Base-by-base conservation (phyloP, 2,329 filamentous ascomycete species). In the Sclerotinia borealis region DNA sequence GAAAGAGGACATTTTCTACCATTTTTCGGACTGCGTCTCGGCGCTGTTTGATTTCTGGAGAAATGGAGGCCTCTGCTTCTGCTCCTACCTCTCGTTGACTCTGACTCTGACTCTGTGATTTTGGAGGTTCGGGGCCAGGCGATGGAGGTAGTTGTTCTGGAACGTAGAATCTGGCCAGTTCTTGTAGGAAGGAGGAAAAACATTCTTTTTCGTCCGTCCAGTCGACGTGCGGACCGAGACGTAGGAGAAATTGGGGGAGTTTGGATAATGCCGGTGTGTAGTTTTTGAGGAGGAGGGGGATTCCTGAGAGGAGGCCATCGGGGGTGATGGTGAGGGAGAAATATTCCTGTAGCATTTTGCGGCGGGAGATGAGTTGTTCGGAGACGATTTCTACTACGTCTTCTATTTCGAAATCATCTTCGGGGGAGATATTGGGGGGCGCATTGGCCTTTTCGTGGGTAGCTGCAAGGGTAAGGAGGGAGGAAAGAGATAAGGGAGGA, bases 331-430 rank as follows among this genome's bases (percentile, higher is more conserved):
- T 87, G 50, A 99, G 78, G 1, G 88, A 89, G 75, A 99, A 98
- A 76, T 99, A 99, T 76, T 99, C 95, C 2, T 84, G 80, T 1
- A 99, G 83, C 91, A 99, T 96, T 71, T 93, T 89, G 41, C 90
- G 83, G 13, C 89, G 85, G 67, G 88, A 84, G 37, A 96, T 81
- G 3, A 98, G 80, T 68, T 92, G 87, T 2, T 81, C 76, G 0
- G 82, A 79, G 4, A 96, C 87, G 3, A 82, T 80, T 4, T 85
- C 79, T 1, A 91, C 85, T 0, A 92, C 84, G 41, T 85, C 81
- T 0, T 84, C 78, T 68, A 88, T 85, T 47, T 92, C 84, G 37
- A 90, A 83, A n/a, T 85, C 83, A 29, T 81, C 78, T 71, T 75
- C 70, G 19, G 72, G 75, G 25, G 64, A 43, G 36, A 64, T 68